Percentiles rank a stretch among this genome's conserved stretches.
phyloP scores from a whole-genome alignment of 2,329 filamentous ascomycete species.

The Leptographium procerum region DNA sequence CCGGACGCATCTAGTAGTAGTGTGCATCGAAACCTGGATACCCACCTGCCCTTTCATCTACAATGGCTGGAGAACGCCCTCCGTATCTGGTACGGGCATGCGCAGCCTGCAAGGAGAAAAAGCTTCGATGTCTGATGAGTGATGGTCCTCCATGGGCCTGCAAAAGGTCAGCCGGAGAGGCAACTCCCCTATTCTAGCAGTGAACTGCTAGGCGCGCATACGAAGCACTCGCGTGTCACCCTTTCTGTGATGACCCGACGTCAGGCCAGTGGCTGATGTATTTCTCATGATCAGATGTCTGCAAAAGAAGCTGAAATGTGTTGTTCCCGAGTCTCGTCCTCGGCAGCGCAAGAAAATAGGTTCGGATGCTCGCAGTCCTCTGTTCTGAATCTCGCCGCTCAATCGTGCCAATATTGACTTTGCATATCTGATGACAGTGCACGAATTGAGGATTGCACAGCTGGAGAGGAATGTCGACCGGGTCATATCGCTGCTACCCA shows the following conservation, averaged over 20 bases:
- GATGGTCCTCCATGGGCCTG: conserved; percentile 2
- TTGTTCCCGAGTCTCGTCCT: neutral
- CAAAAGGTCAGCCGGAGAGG: neutral
- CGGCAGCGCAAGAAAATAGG: neutral
- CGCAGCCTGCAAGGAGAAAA: conserved; percentile 3
- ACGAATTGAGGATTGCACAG: neutral
- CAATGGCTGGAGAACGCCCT: neutral
- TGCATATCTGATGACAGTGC: neutral
- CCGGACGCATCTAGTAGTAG: neutral
- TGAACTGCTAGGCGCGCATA: neutral
- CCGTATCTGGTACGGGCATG: conserved; percentile 1
- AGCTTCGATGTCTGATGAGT: conserved; percentile 3
- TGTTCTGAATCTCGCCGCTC: neutral
- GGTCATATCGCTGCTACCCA: conserved; percentile 1
- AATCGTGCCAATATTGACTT: neutral
- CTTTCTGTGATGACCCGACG: neutral
- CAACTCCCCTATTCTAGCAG: neutral
- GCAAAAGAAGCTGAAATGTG: conserved; percentile 2
- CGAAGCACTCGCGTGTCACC: neutral
- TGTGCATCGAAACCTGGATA: neutral
- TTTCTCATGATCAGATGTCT: neutral
- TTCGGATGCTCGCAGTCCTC: neutral
- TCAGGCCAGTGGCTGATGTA: neutral
- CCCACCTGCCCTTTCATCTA: neutral
- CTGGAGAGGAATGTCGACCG: conserved; percentile 1